These are phyloP conservation scores for Pythium graminicola DNA, from an alignment of 352 stramenopile species.

Conservation along the genomic window DNA sequence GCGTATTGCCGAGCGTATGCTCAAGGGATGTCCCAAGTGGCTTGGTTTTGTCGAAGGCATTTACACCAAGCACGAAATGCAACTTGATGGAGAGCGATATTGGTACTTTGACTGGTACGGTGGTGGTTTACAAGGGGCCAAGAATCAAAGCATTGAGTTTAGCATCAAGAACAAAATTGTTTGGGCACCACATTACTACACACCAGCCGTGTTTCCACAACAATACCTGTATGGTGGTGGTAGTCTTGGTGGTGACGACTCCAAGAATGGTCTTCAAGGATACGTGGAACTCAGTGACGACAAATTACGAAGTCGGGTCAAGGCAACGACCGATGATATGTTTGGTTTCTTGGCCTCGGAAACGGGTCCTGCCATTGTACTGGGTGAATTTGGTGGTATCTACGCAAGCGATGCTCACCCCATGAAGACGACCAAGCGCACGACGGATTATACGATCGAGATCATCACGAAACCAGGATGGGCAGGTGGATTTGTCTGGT, in stretches of 20 bases:
- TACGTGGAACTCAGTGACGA: slow-evolving; percentile 39
- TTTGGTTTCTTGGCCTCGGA: slow-evolving; percentile 19
- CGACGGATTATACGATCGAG: slow-evolving; percentile 53
- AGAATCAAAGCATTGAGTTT: slow-evolving; percentile 38
- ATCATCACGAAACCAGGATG: slow-evolving; percentile 43
- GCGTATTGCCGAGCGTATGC: slow-evolving; percentile 58
- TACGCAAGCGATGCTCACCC: slow-evolving; percentile 47
- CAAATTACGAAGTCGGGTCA: slow-evolving; percentile 9
- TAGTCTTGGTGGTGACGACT: slow-evolving; percentile 26
- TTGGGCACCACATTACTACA: slow-evolving; percentile 69
- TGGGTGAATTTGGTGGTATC: slow-evolving; percentile 65
- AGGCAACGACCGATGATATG: slow-evolving; percentile 18
- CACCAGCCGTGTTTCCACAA: slow-evolving; percentile 45
- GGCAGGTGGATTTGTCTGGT: slow-evolving; percentile 64
- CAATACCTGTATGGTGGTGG: slow-evolving; percentile 48
- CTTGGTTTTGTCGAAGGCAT: slow-evolving; percentile 71
- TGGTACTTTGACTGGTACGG: slow-evolving; percentile 62
- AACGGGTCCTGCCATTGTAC: slow-evolving; percentile 35
- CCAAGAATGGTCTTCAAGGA: slow-evolving; percentile 25
- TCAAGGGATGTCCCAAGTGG: slow-evolving; percentile 57
- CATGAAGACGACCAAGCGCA: slow-evolving; percentile 53
- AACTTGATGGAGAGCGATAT: slow-evolving; percentile 33
- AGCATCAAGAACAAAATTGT: slow-evolving; percentile 56
- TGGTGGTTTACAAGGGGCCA: slow-evolving; percentile 35
- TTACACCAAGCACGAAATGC: slow-evolving; percentile 29